Base-by-base conservation (phyloP, 148 eudicot genomes). In the Vaccinium corymbosum region DNA sequence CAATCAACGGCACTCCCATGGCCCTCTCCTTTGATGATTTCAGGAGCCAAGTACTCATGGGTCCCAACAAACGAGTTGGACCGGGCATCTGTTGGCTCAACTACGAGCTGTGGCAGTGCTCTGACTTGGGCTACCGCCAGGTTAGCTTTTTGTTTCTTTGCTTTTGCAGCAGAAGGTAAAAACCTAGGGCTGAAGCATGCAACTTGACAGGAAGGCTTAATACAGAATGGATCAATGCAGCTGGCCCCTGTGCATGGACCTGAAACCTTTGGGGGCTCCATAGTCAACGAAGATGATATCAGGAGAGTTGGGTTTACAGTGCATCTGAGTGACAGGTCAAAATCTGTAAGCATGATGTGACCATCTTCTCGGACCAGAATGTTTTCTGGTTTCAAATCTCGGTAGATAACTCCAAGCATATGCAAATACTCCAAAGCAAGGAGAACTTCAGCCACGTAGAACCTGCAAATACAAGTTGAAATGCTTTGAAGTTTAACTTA, bases 191-290 rank as follows among this genome's bases (percentile, higher is more conserved):
- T 32, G 81, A 89, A 89, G 86, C 90, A 89, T 62, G 87, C 81
- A 16, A 88, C 88, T 57, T 89, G 90, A 50, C 87, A 9, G 90
- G 90, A 51, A 22, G 90, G 90, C 72, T 89, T 85, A 35, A 89
- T 86, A 66, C 89, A 88, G 15, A 92, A 59, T 82, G 32, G 88
- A 92, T 81, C 94, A 94, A 85, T 94, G 94, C 87, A 98, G 86
- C 51, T 86, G 86, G 57, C 76, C 83, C 52, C 89, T 85, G 89
- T 95, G 89, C 79, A 83, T 51, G 85, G 80, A 49, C 85, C 85
- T 46, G 64, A 59, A 64, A 35, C n/a, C 70, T 77, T 84, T 79
- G 74, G 66, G 61, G 27, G 79, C 38, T 48, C 73, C 73, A 4
- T 35, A 76, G 35, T 82, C 66, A 14, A 64, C 78, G 62, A 57